A percentile compares a stretch with the other conserved stretches of the same genome.
Evolutionary conservation across 257 asterid species (phyloP).

Genomic region (Echium plantagineum): DNA sequence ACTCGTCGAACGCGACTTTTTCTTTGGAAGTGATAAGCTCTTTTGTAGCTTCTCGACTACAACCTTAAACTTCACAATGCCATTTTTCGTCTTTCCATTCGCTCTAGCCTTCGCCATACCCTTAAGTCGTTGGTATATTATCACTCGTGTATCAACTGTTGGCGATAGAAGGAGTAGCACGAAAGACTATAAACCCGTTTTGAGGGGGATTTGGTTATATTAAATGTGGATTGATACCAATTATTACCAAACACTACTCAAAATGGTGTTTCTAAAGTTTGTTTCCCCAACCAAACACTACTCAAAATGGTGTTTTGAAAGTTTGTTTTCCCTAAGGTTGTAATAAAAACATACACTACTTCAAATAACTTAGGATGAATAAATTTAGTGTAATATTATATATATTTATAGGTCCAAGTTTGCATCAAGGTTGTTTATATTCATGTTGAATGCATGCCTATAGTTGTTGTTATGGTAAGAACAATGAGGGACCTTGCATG

Average conservation of each 20-base stretch:
- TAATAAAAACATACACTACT: background rate
- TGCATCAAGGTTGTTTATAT: background rate
- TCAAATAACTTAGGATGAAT: too few species aligned
- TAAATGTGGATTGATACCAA: background rate
- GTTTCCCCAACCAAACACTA: too few species aligned
- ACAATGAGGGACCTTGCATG: background rate
- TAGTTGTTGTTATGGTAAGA: background rate
- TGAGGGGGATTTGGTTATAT: background rate
- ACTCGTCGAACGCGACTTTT: slow-evolving; percentile 6
- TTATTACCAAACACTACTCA: background rate
- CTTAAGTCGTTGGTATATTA: background rate
- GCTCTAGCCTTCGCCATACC: slow-evolving; percentile 13
- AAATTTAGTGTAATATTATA: too few species aligned
- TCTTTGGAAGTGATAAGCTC: slow-evolving; percentile 32
- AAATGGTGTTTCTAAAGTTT: background rate
- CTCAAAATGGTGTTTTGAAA: background rate
- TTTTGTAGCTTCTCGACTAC: slow-evolving; percentile 44
- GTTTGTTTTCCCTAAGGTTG: background rate
- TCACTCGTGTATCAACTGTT: background rate
- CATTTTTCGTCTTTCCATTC: slow-evolving; percentile 24
- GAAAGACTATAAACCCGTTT: background rate
- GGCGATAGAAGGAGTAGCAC: slow-evolving; percentile 3
- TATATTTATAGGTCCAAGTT: background rate
- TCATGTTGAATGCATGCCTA: background rate
- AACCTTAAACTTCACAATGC: slow-evolving; percentile 33